phyloP scores from a whole-genome alignment of 78 protist species.

The Polysphondylium violaceum region DNA sequence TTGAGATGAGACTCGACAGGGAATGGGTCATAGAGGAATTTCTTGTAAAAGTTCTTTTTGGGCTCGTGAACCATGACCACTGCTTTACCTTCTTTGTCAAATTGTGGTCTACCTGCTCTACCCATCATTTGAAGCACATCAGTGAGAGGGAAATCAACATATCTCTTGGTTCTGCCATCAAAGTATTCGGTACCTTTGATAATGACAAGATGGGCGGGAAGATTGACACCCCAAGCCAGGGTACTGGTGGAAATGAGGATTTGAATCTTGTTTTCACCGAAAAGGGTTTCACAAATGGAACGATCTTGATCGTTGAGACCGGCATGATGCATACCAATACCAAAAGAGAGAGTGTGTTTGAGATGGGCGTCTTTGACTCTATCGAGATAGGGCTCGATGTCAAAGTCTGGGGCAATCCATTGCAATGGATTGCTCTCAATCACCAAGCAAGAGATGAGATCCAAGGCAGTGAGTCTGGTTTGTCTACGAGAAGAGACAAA shows the following conservation, averaged over 20 bases:
- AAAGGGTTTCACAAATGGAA: constrained; percentile 88
- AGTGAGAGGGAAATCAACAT: constrained; percentile 97
- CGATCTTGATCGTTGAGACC: constrained; percentile 95
- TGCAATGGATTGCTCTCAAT: constrained; percentile 85
- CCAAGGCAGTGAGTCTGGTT: constrained; percentile 99
- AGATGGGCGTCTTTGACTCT: constrained; percentile 86
- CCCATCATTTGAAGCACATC: constrained; percentile 99
- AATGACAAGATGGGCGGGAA: constrained; percentile 99
- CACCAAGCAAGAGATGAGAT: constrained; percentile 87
- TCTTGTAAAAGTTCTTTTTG: constrained; percentile 96
- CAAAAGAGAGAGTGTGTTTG: constrained; percentile 92
- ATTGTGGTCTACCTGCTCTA: constrained; percentile 99
- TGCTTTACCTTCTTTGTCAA: constrained; percentile 92
- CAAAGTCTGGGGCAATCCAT: constrained; percentile 33
- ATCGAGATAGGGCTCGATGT: constrained; percentile 54
- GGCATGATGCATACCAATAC: constrained; percentile 99
- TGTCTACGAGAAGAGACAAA: constrained; percentile 99
- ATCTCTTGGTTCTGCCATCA: constrained; percentile 71
- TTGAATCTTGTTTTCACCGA: constrained; percentile 93
- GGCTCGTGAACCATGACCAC: constrained; percentile 94
- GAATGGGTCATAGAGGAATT: constrained; percentile 98
- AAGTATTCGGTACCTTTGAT: constrained; percentile 97
- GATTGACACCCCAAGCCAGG: constrained; percentile 99
- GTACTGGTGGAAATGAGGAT: constrained; percentile 98
- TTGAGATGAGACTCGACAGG: constrained; percentile 98